Evolutionary conservation across 495 filamentous ascomycete species (phyloP).

Genomic region (Xylaria cubensis): DNA sequence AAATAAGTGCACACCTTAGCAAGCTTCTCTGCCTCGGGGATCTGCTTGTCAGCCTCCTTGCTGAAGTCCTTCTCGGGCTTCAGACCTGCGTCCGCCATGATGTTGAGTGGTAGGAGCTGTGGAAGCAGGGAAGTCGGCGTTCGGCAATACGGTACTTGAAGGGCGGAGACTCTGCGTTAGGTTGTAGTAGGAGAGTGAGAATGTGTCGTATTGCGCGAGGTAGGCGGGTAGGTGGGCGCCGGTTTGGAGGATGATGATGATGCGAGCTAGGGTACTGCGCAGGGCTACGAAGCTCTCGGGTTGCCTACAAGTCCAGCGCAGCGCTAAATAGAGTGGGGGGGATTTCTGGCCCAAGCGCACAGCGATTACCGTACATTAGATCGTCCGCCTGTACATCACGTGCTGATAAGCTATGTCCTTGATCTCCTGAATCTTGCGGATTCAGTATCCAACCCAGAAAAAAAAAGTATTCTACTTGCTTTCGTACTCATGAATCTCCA

Average conservation of each 20-base stretch:
- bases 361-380: neutral
- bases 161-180: neutral
- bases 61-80: constrained; percentile 77
- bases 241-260: constrained; percentile 23
- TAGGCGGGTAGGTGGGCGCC: neutral
- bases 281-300: constrained; percentile 27
- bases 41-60: constrained; percentile 88
- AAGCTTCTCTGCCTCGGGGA: constrained; percentile 86
- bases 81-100: constrained; percentile 57
- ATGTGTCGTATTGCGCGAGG: neutral
- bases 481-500: too few relatives aligned
- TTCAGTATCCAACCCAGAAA: neutral
- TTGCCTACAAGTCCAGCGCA: constrained; percentile 14
- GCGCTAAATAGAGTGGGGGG: neutral
- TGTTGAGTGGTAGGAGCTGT: constrained; percentile 8
- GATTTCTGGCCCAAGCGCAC: constrained; percentile 14
- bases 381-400: neutral
- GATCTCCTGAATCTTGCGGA: too few relatives aligned
- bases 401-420: neutral
- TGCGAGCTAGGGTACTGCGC: constrained; percentile 17
- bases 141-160: neutral
- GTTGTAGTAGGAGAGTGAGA: neutral
- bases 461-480: neutral
- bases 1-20: constrained; percentile 68
- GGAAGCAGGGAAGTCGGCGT: neutral